These are phyloP conservation scores for Penicillium griseofulvum DNA, from an alignment of 2,329 filamentous ascomycete species.

Conservation along the genomic window DNA sequence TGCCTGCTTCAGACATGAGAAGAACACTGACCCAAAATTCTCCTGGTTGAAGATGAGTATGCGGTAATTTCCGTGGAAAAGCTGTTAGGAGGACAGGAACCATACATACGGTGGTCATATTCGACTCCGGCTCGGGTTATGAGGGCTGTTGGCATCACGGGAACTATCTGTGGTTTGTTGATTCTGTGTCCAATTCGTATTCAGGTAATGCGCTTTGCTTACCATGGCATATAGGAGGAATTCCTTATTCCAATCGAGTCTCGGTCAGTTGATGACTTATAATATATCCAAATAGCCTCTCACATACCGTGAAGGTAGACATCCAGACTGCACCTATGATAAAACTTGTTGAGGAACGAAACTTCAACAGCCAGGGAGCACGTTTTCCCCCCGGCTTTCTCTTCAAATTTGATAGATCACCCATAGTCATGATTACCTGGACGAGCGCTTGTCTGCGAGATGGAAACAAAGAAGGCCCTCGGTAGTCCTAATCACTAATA, in stretches of 20 bases:
- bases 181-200: background rate
- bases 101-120: conserved; percentile 25
- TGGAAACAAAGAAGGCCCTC: background rate
- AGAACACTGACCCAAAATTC: conserved; percentile 32
- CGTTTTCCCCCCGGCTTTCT: background rate
- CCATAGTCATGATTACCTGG: background rate
- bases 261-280: background rate
- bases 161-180: conserved; percentile 27
- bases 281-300: background rate
- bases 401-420: background rate
- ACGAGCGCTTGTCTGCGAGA: background rate
- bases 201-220: conserved; percentile 1
- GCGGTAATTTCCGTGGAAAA: too few relatives aligned
- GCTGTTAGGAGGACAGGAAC: background rate
- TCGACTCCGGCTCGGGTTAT: conserved; percentile 24
- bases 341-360: conserved; percentile 60
- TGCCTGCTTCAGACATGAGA: conserved; percentile 29
- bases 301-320: conserved; percentile 31
- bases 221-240: conserved; percentile 34
- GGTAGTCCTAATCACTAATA: background rate
- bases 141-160: conserved; percentile 30
- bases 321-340: conserved; percentile 56
- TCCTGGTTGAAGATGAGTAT: conserved; percentile 12
- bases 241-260: conserved; percentile 15
- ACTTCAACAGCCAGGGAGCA: conserved; percentile 38